Evolutionary conservation across 768 basidiomycete species (phyloP).

Genomic region (Cystobasidium tubakii): DNA sequence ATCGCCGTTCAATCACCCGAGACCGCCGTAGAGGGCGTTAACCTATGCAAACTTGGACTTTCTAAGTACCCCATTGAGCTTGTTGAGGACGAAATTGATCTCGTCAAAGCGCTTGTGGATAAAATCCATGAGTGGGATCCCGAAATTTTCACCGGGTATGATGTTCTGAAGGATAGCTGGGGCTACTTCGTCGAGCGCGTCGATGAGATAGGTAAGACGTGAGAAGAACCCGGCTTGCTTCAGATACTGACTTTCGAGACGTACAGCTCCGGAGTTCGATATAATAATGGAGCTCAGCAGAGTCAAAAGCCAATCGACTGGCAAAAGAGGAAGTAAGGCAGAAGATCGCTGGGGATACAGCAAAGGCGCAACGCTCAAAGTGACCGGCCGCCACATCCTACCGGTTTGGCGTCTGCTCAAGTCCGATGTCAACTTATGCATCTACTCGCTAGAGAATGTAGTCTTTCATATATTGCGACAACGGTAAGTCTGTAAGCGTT

Average conservation of each 20-base stretch:
- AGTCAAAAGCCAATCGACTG: slow-evolving; percentile 54
- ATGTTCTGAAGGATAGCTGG: slow-evolving; percentile 81
- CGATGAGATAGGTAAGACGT: slow-evolving; percentile 39
- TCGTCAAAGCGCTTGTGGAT: slow-evolving; percentile 72
- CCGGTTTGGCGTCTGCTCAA: slow-evolving; percentile 91
- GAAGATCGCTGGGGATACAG: slow-evolving; percentile 64
- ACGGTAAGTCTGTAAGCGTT: slow-evolving; percentile 56
- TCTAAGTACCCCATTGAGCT: slow-evolving; percentile 52
- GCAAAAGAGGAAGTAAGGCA: slow-evolving; percentile 42
- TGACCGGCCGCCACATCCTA: slow-evolving; percentile 80
- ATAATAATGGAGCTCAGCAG: slow-evolving; percentile 68
- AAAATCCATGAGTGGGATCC: slow-evolving; percentile 72
- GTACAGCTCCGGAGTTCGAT: slow-evolving; percentile 59
- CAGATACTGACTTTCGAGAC: neutral
- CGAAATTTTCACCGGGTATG: slow-evolving; percentile 87
- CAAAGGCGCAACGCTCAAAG: slow-evolving; percentile 73
- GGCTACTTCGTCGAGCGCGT: slow-evolving; percentile 76
- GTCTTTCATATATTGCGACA: slow-evolving; percentile 70
- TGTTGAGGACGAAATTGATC: slow-evolving; percentile 66
- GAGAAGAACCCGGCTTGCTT: neutral
- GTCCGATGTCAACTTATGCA: slow-evolving; percentile 67
- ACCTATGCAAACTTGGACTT: slow-evolving; percentile 36
- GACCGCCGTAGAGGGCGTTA: slow-evolving; percentile 39
- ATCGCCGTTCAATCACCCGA: slow-evolving; percentile 54
- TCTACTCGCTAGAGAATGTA: slow-evolving; percentile 84